Base-by-base conservation (phyloP, 495 filamentous ascomycete species). In the Neurospora discreta region DNA sequence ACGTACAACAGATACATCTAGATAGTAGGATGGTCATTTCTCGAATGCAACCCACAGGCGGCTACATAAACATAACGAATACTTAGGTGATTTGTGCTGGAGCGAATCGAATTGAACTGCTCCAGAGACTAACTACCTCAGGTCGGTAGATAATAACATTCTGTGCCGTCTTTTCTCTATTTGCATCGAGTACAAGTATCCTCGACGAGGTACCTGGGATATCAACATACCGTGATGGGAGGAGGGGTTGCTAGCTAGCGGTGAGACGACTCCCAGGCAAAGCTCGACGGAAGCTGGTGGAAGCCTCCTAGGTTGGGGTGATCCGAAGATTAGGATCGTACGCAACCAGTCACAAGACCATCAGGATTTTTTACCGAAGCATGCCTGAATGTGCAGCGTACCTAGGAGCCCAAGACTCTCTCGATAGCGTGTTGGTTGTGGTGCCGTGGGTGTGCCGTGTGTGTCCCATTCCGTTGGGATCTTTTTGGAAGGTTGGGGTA, bases 291-390 rank as follows among this genome's bases (percentile, higher is more conserved):
- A 65, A 30, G 52, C 52, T 65, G 52, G 52, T 36, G 16, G 52
- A 65, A 42, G 52, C n/a, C 58, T 68, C 39, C 40, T 74, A 60
- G 71, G 26, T 33, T 26, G 52, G 52, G 52, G 70, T 72, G 60
- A 72, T 73, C 72, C 20, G 72, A 71, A 75, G 67, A 73, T 70
- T 70, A 40, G 38, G 72, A 71, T 65, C 26, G 52, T 65, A 65
- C 23, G 52, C 26, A 30, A 69, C 68, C 16, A 70, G 74, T 75
- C 74, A 75, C 74, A 74, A 71, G 74, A 75, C 74, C 70, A 68
- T 26, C 72, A 70, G 39, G 39, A 20, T 68, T 72, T 74, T 75
- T 70, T 20, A 46, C 70, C 68, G 33, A 52, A 65, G 26, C 33
- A 65, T 33, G 26, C 52, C 52, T 65, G 26, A 42, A 26, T 60